A percentile compares a stretch with the other conserved stretches of the same genome.
Conservation (phyloP, 2,329 filamentous ascomycete species). For the Gaeumannomyces sp. region DNA sequence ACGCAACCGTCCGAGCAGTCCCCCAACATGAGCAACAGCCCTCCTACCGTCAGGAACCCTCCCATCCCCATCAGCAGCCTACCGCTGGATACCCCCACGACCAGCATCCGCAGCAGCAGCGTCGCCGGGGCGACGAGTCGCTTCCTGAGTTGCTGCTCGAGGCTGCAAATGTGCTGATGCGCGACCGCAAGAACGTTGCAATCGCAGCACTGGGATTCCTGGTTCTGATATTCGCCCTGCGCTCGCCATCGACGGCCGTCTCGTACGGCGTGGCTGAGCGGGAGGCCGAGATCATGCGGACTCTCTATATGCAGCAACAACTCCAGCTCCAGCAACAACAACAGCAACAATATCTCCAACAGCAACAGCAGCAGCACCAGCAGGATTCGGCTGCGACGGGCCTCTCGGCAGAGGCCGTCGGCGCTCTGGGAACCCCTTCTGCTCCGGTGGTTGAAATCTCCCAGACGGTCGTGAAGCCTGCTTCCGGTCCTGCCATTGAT, state of each 20-base stretch:
- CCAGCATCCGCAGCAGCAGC: not conserved
- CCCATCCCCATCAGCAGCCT: not conserved
- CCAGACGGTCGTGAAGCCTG: not conserved
- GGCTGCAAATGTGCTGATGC: slow-evolving; percentile 46
- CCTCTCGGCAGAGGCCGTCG: not conserved
- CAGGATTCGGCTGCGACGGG: slow-evolving; percentile 11
- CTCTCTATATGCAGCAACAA: slow-evolving; percentile 9
- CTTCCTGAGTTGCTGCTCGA: slow-evolving; percentile 49
- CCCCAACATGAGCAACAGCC: not conserved
- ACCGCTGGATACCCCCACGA: not conserved
- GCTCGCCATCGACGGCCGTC: slow-evolving; percentile 10
- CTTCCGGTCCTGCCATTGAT: not conserved
- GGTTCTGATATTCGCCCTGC: slow-evolving; percentile 44
- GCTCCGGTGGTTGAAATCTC: slow-evolving; percentile 3
- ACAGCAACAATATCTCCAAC: slow-evolving; percentile 13
- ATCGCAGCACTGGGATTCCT: slow-evolving; percentile 49
- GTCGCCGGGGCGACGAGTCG: slow-evolving; percentile 31
- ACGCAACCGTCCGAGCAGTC: not conserved
- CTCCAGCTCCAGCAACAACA: slow-evolving; percentile 14
- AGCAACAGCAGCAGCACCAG: slow-evolving; percentile 14
- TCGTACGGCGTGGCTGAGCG: slow-evolving; percentile 4
- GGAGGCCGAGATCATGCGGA: slow-evolving; percentile 8
- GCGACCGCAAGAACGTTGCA: slow-evolving; percentile 54
- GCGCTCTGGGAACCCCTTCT: not conserved
- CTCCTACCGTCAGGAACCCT: not conserved